Evolutionary conservation across 768 basidiomycete species (phyloP), one percentile per base, ranked within the genome.

Genomic region (Kwoniella dendrophila): DNA sequence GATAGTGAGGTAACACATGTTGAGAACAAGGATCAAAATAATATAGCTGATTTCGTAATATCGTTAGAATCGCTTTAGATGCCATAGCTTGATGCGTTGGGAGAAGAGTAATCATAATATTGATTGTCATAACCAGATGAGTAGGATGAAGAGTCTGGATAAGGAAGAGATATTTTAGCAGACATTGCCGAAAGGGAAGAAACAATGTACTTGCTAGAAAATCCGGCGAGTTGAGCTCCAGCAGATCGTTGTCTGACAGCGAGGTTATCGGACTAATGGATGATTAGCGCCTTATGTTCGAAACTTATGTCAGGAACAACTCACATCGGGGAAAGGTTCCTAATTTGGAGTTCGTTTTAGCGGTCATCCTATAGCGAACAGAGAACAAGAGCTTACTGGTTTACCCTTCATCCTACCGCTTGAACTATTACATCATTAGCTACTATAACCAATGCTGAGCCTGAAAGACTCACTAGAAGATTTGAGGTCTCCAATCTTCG

Each of bases 401-500:
- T 48, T 29, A 26, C 73, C 73, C 51, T 72, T 65, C 48, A 56
- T 51, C n/a, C 66, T n/a, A 11, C 73, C 73, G n/a, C 53, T 53
- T 8, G 73, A 69, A 51, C 72, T 74, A 51, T 26, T 38, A 16
- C n/a, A 16, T 18, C 24, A 27, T 34, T 14, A 33, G 27, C 32
- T 33, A 29, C 8, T 44, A 30, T 20, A 24, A 6, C n/a, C 48
- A 34, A 10, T 55, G 27, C 14, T 18, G 27, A 27, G 12, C 8
- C 26, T 18, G 44, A 6, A 56, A 18, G 16, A 44, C 43, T 54
- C 27, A 76, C 74, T 76, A 72, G 66, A 76, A 76, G 60, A 73
- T 68, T 36, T 68, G 66, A 26, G 76, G 76, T 29, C 76, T 49
- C 75, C 76, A 78, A 29, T 64, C 53, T 56, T 75, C 69, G 8